Conservation (phyloP, 108 stramenopile genomes). For the Nitzschia sp. region DNA sequence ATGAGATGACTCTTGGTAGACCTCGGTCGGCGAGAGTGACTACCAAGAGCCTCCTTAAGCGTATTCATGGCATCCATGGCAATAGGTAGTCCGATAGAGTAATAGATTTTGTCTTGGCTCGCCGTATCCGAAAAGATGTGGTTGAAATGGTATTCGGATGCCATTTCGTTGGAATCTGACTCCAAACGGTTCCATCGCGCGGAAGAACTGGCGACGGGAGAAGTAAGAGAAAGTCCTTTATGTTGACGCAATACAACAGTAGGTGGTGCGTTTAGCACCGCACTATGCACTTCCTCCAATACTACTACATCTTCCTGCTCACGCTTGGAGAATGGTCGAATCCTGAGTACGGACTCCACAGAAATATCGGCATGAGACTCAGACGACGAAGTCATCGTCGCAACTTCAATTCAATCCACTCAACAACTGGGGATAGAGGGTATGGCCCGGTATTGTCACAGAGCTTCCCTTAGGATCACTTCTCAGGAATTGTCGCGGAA, state of each 20-base stretch:
- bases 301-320: conserved; percentile 34
- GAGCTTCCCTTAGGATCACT: too few species aligned
- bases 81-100: conserved; percentile 34
- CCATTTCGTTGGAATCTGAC: conserved; percentile 22
- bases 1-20: conserved; percentile 33
- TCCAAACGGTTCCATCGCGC: conserved; percentile 5
- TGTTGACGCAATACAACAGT: conserved; percentile 26
- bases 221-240: conserved; percentile 7
- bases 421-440: too few species aligned
- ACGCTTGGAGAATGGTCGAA: conserved; percentile 38
- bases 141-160: conserved; percentile 40
- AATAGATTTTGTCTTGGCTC: conserved; percentile 44
- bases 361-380: conserved; percentile 7
- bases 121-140: conserved; percentile 25
- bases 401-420: too few species aligned
- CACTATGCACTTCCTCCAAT: conserved; percentile 13
- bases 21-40: too few species aligned
- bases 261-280: conserved; percentile 21
- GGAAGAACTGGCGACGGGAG: conserved; percentile 7
- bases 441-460: too few species aligned
- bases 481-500: too few species aligned
- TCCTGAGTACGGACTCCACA: conserved; percentile 35
- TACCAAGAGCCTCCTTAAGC: conserved; percentile 7
- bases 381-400: too few species aligned
- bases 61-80: conserved; percentile 29